Evolutionary conservation across 768 basidiomycete genomes (phyloP), one percentile per base, ranked within the genome.

Genomic region (Floccularia luteovirens): DNA sequence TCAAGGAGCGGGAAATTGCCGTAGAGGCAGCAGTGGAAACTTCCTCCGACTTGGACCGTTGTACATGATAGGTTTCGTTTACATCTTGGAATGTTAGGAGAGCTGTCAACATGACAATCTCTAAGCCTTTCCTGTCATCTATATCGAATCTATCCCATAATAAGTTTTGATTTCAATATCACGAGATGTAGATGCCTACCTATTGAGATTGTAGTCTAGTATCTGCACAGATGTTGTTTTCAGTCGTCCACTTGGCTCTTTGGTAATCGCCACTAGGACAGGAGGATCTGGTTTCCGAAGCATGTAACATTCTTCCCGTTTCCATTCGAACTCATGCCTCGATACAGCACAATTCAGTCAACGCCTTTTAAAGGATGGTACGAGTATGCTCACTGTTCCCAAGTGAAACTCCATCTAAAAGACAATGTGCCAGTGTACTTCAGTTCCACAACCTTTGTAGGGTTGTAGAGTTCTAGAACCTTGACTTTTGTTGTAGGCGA

Each of bases 241-340:
- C 32, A 82, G 63, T 17, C 75, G 67, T 5, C 82, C 80, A 2
- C 77, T 65, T 1, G 78, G 73, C 44, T 89, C 89, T 51, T 82
- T 88, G 2, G 85, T 88, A 21, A 89, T 69, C 0, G 86, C 87
- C 10, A 91, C 81, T 7, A 90, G 72, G 1, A 91, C 87, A 3
- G 89, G 83, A 4, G 89, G 89, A 48, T 91, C 89, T 6, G 88
- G 89, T 54, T 90, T 90, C 16, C 88, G 76, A 31, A 90, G 57
- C 58, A 90, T 75, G 58, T 71, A 90, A 59, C 87, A 90, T 48
- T 83, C 82, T 53, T 89, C 86, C 31, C 82, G 72, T 52, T 77
- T 84, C 88, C 89, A 91, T 52, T 90, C 88, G 46, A 87, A 89
- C 31, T 82, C 77, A 45, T 90, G 82, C 25, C 88, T 90, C 50